Percentiles rank a stretch among this genome's conserved stretches.
These are phyloP conservation scores for Aspergillus proliferans DNA, from an alignment of 2,329 filamentous ascomycete genomes.

Conservation along the genomic window DNA sequence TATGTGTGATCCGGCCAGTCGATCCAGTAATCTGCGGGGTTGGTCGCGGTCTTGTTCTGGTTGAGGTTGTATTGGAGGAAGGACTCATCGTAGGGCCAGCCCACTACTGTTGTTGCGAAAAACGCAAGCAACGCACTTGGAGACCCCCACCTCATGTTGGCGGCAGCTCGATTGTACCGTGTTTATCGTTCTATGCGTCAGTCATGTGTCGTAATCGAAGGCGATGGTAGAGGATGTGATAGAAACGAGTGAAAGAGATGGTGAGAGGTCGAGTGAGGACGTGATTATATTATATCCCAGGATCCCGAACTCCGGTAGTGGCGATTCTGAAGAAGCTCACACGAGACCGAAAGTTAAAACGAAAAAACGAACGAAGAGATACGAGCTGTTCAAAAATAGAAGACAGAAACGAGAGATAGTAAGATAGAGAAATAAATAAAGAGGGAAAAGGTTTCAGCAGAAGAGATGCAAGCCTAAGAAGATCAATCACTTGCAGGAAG, in stretches of 20 bases:
- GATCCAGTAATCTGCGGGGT: slow-evolving; percentile 54
- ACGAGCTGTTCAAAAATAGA: neutral
- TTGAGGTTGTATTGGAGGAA: slow-evolving; percentile 56
- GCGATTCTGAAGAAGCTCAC: neutral
- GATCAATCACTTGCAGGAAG: neutral
- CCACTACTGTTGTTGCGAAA: slow-evolving; percentile 18
- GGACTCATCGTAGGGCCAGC: slow-evolving; percentile 45
- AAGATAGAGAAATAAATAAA: neutral
- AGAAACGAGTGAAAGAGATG: neutral
- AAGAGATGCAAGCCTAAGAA: neutral
- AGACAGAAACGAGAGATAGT: slow-evolving; percentile 1
- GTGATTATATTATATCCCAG: neutral
- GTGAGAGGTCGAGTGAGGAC: neutral
- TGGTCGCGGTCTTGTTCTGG: slow-evolving; percentile 49
- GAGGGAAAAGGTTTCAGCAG: neutral
- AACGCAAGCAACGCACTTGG: slow-evolving; percentile 21
- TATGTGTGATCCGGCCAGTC: slow-evolving; percentile 51
- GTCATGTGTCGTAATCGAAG: slow-evolving; percentile 14
- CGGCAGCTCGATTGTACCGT: slow-evolving; percentile 5
- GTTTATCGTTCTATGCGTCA: slow-evolving; percentile 9
- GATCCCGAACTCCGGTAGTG: neutral
- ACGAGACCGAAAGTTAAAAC: neutral
- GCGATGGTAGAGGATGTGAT: neutral
- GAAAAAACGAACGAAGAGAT: neutral
- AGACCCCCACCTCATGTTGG: slow-evolving; percentile 27